phyloP scores from a whole-genome alignment of 352 stramenopile species.

The Phytopythium ostracodes region DNA sequence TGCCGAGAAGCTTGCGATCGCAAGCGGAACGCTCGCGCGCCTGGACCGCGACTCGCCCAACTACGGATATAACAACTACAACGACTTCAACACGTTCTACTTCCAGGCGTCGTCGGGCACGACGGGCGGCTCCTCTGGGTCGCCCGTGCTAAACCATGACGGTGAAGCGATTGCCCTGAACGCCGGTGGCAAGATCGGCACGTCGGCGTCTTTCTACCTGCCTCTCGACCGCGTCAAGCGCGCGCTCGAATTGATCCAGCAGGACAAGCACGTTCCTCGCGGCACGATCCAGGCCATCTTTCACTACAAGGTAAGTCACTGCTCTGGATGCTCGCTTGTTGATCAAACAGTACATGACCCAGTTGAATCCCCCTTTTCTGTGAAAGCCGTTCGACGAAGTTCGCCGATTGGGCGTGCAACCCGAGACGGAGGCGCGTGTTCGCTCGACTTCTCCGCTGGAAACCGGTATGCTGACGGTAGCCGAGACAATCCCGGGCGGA shows the following conservation, averaged over 20 bases:
- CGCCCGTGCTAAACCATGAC: slow-evolving; percentile 84
- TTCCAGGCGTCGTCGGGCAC: slow-evolving; percentile 82
- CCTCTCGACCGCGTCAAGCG: slow-evolving; percentile 87
- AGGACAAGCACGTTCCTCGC: slow-evolving; percentile 62
- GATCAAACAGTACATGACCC: no score
- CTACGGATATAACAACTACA: slow-evolving; percentile 90
- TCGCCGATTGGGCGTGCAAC: slow-evolving; percentile 69
- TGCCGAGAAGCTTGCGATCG: slow-evolving; percentile 90
- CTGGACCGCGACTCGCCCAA: slow-evolving; percentile 88
- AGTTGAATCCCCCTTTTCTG: no score
- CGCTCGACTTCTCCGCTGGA: slow-evolving; percentile 75
- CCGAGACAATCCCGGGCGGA: slow-evolving; percentile 79
- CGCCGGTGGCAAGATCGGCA: slow-evolving; percentile 85
- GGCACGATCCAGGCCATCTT: slow-evolving; percentile 90
- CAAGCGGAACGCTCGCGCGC: slow-evolving; percentile 87
- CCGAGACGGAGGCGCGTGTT: slow-evolving; percentile 73
- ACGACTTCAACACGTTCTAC: slow-evolving; percentile 95
- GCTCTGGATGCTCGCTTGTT: no score
- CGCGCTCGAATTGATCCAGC: slow-evolving; percentile 78
- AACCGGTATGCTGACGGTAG: slow-evolving; percentile 90
- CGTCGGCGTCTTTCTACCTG: slow-evolving; percentile 89
- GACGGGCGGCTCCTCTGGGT: slow-evolving; percentile 86
- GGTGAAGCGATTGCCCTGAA: slow-evolving; percentile 90
- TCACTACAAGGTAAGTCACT: slow-evolving; percentile 60
- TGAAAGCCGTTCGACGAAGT: slow-evolving; percentile 90